Evolutionary conservation across 768 basidiomycete species (phyloP).

Genomic region (Trametes gibbosa): DNA sequence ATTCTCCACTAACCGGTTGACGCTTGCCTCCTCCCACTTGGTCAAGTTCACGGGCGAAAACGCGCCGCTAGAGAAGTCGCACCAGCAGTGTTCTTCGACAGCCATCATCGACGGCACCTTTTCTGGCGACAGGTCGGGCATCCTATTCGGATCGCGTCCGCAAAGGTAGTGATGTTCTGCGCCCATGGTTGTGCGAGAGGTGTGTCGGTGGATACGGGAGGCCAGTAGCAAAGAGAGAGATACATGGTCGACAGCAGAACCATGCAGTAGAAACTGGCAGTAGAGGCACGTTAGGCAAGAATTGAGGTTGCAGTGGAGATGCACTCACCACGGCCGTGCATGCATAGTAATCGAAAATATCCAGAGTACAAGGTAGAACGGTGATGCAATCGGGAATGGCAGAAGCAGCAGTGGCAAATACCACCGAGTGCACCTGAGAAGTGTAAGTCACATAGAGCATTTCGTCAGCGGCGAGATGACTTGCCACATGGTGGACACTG

Average conservation of each 20-base stretch:
- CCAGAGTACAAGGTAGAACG: constrained; percentile 77
- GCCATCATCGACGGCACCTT: constrained; percentile 57
- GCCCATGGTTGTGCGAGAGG: constrained; percentile 65
- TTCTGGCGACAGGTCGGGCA: constrained; percentile 36
- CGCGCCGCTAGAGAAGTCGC: constrained; percentile 65
- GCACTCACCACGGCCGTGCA: constrained; percentile 76
- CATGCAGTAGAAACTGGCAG: constrained; percentile 78
- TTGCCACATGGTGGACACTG: constrained; percentile 49
- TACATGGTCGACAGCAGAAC: constrained; percentile 79
- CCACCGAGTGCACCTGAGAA: constrained; percentile 78
- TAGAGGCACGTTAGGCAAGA: neutral
- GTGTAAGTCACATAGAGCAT: too few species aligned
- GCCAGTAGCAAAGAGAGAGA: constrained; percentile 88
- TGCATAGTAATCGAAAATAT: constrained; percentile 75
- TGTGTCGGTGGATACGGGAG: constrained; percentile 67
- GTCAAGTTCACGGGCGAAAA: constrained; percentile 79
- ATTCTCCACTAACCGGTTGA: constrained; percentile 42
- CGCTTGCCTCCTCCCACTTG: constrained; percentile 69
- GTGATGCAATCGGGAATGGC: constrained; percentile 76
- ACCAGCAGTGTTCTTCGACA: constrained; percentile 82
- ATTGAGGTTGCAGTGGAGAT: neutral
- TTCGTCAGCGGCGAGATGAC: constrained; percentile 23
- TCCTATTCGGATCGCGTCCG: constrained; percentile 53
- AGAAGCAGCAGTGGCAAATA: constrained; percentile 74
- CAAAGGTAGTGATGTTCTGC: constrained; percentile 69